phyloP scores from a whole-genome alignment of 176 grass and related monocot genomes.

The Rhipidocladum racemiflorum region DNA sequence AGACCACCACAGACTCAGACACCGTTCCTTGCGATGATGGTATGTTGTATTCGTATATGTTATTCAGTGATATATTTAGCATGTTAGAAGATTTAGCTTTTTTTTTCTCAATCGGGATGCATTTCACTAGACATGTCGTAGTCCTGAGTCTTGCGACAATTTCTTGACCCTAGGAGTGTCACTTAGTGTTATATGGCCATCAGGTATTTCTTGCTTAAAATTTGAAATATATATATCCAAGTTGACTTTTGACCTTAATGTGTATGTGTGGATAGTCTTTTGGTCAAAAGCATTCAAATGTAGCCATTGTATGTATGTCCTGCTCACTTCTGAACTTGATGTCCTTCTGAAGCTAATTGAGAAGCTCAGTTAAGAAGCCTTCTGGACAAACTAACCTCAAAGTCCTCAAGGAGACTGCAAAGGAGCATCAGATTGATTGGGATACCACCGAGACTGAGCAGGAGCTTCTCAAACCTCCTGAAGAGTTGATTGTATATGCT shows the following conservation, averaged over 20 bases:
- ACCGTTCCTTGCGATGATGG: constrained; percentile 93
- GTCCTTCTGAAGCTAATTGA: constrained; percentile 73
- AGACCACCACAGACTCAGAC: constrained; percentile 68
- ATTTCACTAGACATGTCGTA: background rate
- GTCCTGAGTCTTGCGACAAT: background rate
- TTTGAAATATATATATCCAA: too few relatives aligned
- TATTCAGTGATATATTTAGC: background rate
- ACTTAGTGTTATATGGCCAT: constrained; percentile 24
- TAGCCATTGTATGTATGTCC: background rate
- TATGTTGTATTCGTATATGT: constrained; percentile 38
- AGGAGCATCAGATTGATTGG: constrained; percentile 86
- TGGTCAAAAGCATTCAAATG: constrained; percentile 6
- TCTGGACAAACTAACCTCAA: constrained; percentile 83
- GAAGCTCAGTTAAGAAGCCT: constrained; percentile 89
- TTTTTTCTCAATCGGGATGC: background rate
- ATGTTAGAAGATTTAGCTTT: background rate
- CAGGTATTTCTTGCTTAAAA: constrained; percentile 83
- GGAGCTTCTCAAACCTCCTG: constrained; percentile 83
- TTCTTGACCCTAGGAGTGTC: background rate
- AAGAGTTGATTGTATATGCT: constrained; percentile 57
- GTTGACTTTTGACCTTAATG: too few relatives aligned
- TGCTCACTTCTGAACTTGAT: constrained; percentile 25
- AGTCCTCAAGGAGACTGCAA: constrained; percentile 87
- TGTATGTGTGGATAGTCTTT: background rate
- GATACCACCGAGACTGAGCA: constrained; percentile 71